Evolutionary conservation across 805 yeast species (phyloP), one percentile per base, ranked within the genome.

Genomic region (Saturnispora sekii): DNA sequence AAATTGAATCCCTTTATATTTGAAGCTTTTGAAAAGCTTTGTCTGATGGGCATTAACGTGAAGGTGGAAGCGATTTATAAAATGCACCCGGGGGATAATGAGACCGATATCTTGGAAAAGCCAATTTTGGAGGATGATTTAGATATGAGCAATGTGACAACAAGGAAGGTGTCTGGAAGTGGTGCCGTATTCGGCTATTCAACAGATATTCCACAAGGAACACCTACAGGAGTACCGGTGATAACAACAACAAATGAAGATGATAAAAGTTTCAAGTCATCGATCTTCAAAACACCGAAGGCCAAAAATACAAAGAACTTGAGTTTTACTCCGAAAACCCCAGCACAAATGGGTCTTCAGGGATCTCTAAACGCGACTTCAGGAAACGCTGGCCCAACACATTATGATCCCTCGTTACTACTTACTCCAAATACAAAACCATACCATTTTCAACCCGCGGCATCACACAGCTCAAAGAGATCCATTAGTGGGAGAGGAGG

Each of bases 1-100:
- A 76, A 77, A 48, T 63, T 71, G 50, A 84, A 93, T 58, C 96
- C 95, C 14, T 85, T 70, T 57, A 71, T 87, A 35, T 87, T 93
- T 75, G 96, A 87, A 57, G 87, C 96, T 0, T 79, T 86, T 51
- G 86, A 81, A 51, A 80, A 81, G 36, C 65, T 93, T 40, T 78
- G 87, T 54, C 69, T 71, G 40, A 65, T 82, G 64, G 93, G 95
- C 10, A 85, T 82, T 15, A 74, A 74, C 47, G 71, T 87, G 15
- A 76, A 78, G 47, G 77, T 81, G 5, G 74, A 74, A 50, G 61
- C 78, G 0, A 66, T 79, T 28, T 80, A 68, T 59, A 72, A 70
- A 46, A 50, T 49, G 7, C 50, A 52, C 11, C 35, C 39, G 11
- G 16, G 15, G n/a, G n/a, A 32, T n/a, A 34, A 32, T 31, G 33